Evolutionary conservation across 2,329 filamentous ascomycete species (phyloP).

Genomic region (Penicillium vulpinum): DNA sequence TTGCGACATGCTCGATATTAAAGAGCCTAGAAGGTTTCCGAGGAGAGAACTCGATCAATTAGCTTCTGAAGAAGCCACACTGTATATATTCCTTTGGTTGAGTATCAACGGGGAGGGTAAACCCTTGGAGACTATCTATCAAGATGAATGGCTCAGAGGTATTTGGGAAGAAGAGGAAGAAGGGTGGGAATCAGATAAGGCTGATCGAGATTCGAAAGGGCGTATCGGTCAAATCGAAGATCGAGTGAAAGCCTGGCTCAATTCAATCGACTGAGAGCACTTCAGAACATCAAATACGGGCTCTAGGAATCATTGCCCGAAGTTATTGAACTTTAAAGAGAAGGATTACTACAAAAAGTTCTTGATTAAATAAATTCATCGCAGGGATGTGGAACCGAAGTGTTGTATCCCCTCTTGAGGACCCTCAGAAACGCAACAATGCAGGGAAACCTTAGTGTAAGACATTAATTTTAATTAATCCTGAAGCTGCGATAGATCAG

Average conservation of each 20-base stretch:
- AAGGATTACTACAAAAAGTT: too few relatives aligned
- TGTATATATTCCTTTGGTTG: conserved; percentile 21
- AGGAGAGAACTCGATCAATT: conserved; percentile 11
- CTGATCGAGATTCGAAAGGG: not conserved
- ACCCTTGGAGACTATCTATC: conserved; percentile 17
- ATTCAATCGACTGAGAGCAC: too few relatives aligned
- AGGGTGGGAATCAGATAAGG: not conserved
- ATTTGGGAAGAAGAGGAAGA: not conserved
- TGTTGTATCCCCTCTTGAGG: too few relatives aligned
- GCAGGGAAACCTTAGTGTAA: too few relatives aligned
- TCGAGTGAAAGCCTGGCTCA: not conserved
- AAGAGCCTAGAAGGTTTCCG: not conserved
- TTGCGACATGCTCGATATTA: not conserved
- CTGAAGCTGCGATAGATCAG: too few relatives aligned
- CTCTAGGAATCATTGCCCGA: too few relatives aligned
- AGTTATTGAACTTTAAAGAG: not conserved
- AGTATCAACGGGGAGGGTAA: conserved; percentile 16
- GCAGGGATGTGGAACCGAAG: too few relatives aligned
- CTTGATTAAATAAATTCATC: too few relatives aligned
- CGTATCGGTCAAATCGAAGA: not conserved
- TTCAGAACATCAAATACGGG: not conserved
- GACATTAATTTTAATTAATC: too few relatives aligned
- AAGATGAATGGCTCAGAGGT: conserved; percentile 15
- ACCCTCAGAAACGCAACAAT: too few relatives aligned
- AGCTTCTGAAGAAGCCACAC: conserved; percentile 18